Percentiles rank a stretch among this genome's conserved stretches.
Conservation (phyloP, 228 moss, liverwort and hornwort species). For the Sphagnum fallax region DNA sequence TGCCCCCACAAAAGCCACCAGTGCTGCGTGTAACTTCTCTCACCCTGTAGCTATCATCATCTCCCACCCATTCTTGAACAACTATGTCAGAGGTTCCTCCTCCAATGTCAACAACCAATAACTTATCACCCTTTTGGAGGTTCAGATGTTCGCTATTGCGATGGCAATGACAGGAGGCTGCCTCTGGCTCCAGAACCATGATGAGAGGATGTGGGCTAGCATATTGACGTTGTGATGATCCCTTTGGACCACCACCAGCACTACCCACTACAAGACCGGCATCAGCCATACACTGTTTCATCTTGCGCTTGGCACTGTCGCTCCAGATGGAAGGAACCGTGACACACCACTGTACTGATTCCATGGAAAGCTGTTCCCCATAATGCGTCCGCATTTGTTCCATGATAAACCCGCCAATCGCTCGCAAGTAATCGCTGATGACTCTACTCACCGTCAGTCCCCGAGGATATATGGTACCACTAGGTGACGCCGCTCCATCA, state of each 20-base stretch:
- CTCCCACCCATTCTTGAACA: constrained; percentile 1
- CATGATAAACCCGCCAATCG: constrained; percentile 16
- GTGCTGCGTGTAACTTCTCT: constrained; percentile 1
- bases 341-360: constrained; percentile 33
- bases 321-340: constrained; percentile 34
- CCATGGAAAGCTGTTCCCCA: constrained; percentile 14
- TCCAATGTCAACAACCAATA: constrained; percentile 7
- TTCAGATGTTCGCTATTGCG: constrained; percentile 4
- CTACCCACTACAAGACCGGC: constrained; percentile 14
- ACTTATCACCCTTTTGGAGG: not conserved
- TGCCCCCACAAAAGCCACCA: constrained; percentile 4
- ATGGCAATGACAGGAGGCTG: constrained; percentile 37
- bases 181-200: constrained; percentile 53
- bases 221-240: not conserved
- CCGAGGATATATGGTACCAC: not conserved
- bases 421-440: constrained; percentile 20
- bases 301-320: constrained; percentile 21
- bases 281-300: constrained; percentile 20
- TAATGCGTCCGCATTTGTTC: not conserved
- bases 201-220: constrained; percentile 19
- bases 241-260: constrained; percentile 3
- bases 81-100: constrained; percentile 5
- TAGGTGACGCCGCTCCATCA: not conserved
- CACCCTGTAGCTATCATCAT: not conserved
- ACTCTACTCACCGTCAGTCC: constrained; percentile 1